A percentile compares a stretch with the other conserved stretches of the same genome.
phyloP scores from a whole-genome alignment of 148 eudicot genomes.

The Camellia japonica region DNA sequence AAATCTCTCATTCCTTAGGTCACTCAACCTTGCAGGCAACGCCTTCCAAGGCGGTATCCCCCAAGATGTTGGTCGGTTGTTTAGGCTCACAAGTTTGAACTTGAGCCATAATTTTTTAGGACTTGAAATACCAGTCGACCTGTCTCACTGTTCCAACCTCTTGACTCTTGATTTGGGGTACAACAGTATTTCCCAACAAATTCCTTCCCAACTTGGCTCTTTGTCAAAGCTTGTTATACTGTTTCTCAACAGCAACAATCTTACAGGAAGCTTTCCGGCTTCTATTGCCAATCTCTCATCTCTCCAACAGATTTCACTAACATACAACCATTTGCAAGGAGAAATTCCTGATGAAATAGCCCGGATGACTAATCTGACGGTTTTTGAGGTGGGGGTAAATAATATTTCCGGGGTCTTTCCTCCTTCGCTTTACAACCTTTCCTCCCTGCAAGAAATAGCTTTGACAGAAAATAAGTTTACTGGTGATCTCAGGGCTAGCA shows the following conservation, averaged over 20 bases:
- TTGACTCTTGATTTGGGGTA: constrained; percentile 12
- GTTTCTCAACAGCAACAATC: constrained; percentile 16
- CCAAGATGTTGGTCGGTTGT: constrained; percentile 22
- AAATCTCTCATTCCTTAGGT: constrained; percentile 31
- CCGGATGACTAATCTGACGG: not conserved
- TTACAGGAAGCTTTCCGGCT: constrained; percentile 27
- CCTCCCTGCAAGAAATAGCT: not conserved
- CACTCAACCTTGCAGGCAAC: constrained; percentile 24
- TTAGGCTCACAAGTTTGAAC: constrained; percentile 18
- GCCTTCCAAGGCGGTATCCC: constrained; percentile 33
- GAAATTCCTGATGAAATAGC: not conserved
- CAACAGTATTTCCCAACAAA: constrained; percentile 19
- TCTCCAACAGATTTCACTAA: constrained; percentile 10
- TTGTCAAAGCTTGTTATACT: constrained; percentile 17
- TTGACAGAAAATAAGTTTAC: not conserved
- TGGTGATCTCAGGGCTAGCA: not conserved
- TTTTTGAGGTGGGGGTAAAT: not conserved
- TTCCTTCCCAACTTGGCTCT: constrained; percentile 22
- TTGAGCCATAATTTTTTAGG: constrained; percentile 28
- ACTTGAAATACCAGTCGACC: constrained; percentile 23
- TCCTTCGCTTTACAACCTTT: constrained; percentile 1
- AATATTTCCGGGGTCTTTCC: not conserved
- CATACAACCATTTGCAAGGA: not conserved
- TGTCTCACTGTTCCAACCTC: constrained; percentile 17
- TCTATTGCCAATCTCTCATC: constrained; percentile 33